Conservation (phyloP, 495 filamentous ascomycete genomes). For the Penicillium flavigenum region DNA sequence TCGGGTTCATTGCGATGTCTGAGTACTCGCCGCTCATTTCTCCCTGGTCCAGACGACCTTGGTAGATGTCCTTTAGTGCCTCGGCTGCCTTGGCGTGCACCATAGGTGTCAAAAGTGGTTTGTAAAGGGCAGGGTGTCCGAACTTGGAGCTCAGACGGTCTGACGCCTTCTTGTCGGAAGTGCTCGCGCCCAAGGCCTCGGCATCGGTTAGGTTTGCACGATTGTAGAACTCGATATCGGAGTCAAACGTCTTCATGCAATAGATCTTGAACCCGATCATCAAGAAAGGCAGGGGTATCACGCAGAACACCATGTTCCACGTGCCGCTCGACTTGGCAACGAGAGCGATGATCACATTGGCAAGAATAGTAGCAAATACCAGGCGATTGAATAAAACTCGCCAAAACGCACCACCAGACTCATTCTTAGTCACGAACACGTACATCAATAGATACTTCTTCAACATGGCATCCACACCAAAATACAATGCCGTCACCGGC, state of each 20-base stretch:
- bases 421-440: slow-evolving; percentile 92
- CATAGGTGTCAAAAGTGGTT: slow-evolving; percentile 90
- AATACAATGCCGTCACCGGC: slow-evolving; percentile 89
- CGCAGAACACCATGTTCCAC: slow-evolving; percentile 59
- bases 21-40: slow-evolving; percentile 67
- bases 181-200: slow-evolving; percentile 51
- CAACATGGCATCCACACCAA: slow-evolving; percentile 77
- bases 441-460: slow-evolving; percentile 97
- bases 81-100: slow-evolving; percentile 87
- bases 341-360: slow-evolving; percentile 76
- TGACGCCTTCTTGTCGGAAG: slow-evolving; percentile 51
- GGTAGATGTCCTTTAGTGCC: slow-evolving; percentile 75
- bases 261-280: slow-evolving; percentile 84
- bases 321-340: slow-evolving; percentile 61
- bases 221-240: slow-evolving; percentile 73
- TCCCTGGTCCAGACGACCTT: slow-evolving; percentile 66
- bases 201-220: slow-evolving; percentile 57
- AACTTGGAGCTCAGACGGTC: slow-evolving; percentile 80
- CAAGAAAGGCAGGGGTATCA: slow-evolving; percentile 77
- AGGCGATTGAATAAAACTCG: slow-evolving; percentile 86
- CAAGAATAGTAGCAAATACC: slow-evolving; percentile 75
- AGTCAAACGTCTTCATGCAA: slow-evolving; percentile 74
- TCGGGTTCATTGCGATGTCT: slow-evolving; percentile 73
- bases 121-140: slow-evolving; percentile 88
- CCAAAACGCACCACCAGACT: slow-evolving; percentile 95